A percentile compares a stretch with the other conserved stretches of the same genome.
phyloP scores from a whole-genome alignment of 2,329 filamentous ascomycete genomes.

The Aspergillus fructus region DNA sequence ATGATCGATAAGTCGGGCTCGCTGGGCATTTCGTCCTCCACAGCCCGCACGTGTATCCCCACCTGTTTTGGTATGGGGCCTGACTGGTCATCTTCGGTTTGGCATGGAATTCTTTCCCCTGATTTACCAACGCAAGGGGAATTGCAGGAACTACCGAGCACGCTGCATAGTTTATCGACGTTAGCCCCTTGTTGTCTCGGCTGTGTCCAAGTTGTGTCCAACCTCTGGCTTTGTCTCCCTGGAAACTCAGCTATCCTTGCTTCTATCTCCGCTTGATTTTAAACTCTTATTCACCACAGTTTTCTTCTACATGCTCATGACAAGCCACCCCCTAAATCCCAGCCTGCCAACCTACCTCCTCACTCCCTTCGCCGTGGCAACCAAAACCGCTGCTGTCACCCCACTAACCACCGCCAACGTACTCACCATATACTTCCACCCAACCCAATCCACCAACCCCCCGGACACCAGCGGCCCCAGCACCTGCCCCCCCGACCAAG shows the following conservation, averaged over 20 bases:
- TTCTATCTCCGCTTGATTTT: neutral
- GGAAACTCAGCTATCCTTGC: neutral
- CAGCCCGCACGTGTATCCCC: neutral
- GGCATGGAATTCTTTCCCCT: neutral
- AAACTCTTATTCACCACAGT: neutral
- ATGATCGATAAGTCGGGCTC: neutral
- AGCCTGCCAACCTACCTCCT: neutral
- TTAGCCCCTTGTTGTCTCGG: neutral
- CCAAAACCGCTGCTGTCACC: constrained; percentile 48
- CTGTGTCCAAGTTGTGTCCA: neutral
- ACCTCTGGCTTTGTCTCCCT: no score
- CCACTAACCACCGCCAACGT: constrained; percentile 50
- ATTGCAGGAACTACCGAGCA: neutral
- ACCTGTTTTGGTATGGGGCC: neutral
- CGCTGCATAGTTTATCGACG: neutral
- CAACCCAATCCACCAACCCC: constrained; percentile 44
- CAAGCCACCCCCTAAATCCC: neutral
- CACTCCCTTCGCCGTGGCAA: constrained; percentile 5
- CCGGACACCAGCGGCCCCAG: constrained; percentile 54
- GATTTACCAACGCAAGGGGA: neutral
- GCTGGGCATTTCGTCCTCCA: neutral
- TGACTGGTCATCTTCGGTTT: neutral
- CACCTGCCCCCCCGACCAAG: constrained; percentile 53
- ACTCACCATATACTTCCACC: constrained; percentile 57
- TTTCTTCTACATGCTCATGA: neutral